A percentile compares a stretch with the other conserved stretches of the same genome.
Evolutionary conservation across 2,329 filamentous ascomycete genomes (phyloP).

Genomic region (Ophiocordyceps camponoti-floridani): DNA sequence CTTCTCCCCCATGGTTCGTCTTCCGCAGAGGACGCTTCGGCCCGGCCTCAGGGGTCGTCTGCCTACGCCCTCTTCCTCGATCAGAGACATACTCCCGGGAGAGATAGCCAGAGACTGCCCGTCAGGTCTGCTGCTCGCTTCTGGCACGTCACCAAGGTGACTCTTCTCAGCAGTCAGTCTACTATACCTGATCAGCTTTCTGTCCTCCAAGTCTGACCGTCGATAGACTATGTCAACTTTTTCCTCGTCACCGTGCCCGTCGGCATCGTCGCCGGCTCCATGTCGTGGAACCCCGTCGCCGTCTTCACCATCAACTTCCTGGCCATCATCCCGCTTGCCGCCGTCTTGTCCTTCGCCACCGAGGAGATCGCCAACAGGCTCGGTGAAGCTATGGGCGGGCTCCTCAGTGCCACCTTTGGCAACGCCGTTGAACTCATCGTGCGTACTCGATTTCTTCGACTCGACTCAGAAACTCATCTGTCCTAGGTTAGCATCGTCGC

Average conservation of each 20-base stretch:
- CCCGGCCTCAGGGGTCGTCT: not conserved
- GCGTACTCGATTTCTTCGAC: not conserved
- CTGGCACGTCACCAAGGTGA: slow-evolving; percentile 39
- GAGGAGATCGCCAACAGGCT: slow-evolving; percentile 58
- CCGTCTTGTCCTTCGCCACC: slow-evolving; percentile 58
- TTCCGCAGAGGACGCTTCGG: not conserved
- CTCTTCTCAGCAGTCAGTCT: slow-evolving; percentile 38
- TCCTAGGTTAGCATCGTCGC: slow-evolving; percentile 78
- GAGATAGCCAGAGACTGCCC: slow-evolving; percentile 25
- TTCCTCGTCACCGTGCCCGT: slow-evolving; percentile 57
- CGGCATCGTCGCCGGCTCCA: slow-evolving; percentile 47
- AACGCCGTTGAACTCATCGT: slow-evolving; percentile 70
- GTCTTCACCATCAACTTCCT: slow-evolving; percentile 68
- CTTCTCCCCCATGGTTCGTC: not conserved
- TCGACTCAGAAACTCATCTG: slow-evolving; percentile 1
- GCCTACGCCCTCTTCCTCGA: slow-evolving; percentile 28
- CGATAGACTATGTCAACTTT: slow-evolving; percentile 45
- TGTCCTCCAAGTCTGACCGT: not conserved
- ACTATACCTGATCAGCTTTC: too few species aligned
- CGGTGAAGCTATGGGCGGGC: slow-evolving; percentile 55
- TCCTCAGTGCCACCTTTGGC: slow-evolving; percentile 62
- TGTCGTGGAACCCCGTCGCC: slow-evolving; percentile 44
- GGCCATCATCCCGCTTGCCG: slow-evolving; percentile 59
- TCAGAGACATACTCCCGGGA: slow-evolving; percentile 30
- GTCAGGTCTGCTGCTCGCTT: slow-evolving; percentile 27